Conservation (phyloP, 257 asterid species). For the Nicotiana knightiana region DNA sequence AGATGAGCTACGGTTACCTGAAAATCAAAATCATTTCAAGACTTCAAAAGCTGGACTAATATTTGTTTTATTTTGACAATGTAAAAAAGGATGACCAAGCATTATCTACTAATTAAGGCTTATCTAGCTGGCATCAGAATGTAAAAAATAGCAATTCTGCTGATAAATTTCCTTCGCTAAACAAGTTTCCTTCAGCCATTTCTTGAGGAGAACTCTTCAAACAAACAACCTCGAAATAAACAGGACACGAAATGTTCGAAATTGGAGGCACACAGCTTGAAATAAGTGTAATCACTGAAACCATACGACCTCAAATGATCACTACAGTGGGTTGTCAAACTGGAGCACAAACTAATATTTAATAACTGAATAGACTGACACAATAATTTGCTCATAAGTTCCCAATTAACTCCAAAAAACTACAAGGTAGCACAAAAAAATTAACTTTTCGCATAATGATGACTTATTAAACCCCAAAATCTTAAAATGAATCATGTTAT, state of each 20-base stretch:
- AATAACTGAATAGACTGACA: neutral
- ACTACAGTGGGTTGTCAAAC: neutral
- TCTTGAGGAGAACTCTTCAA: neutral
- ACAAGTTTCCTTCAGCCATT: neutral
- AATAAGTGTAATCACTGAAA: neutral
- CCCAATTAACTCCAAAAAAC: no score
- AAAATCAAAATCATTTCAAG: conserved; percentile 19
- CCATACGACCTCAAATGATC: neutral
- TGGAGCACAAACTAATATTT: neutral
- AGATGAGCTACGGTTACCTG: conserved; percentile 94
- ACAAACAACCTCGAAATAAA: neutral
- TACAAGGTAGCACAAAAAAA: neutral
- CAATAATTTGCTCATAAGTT: no score
- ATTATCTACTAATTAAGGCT: neutral
- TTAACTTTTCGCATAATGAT: neutral
- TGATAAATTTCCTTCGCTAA: neutral
- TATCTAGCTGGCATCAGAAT: neutral
- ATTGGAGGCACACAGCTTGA: neutral
- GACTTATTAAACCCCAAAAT: no score
- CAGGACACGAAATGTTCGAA: neutral
- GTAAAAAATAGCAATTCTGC: neutral
- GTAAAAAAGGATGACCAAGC: neutral
- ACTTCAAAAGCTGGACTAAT: neutral
- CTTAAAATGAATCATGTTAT: no score
- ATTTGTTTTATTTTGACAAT: neutral